Evolutionary conservation across 768 basidiomycete genomes (phyloP).

Genomic region (Baorangia bicolor): DNA sequence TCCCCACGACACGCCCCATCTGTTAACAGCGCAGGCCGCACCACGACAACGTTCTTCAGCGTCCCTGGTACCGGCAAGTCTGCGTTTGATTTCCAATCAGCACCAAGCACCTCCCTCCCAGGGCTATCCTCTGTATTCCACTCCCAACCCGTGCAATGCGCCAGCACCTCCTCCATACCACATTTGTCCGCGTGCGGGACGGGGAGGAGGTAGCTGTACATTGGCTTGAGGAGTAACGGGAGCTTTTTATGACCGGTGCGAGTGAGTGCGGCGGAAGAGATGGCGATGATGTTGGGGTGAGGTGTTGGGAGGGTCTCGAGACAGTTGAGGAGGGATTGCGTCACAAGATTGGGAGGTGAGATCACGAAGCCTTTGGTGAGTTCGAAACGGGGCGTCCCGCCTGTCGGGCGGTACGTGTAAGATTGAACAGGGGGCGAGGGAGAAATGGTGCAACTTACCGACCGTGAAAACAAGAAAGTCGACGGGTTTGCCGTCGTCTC

Average conservation of each 20-base stretch:
- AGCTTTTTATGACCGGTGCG: slow-evolving; percentile 42
- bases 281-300: slow-evolving; percentile 49
- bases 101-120: slow-evolving; percentile 40
- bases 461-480: slow-evolving; percentile 62
- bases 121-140: slow-evolving; percentile 52
- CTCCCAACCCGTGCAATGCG: slow-evolving; percentile 47
- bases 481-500: slow-evolving; percentile 34
- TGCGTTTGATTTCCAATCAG: slow-evolving; percentile 41
- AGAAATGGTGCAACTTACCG: slow-evolving; percentile 38
- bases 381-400: slow-evolving; percentile 40
- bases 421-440: not conserved
- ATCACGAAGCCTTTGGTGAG: slow-evolving; percentile 49
- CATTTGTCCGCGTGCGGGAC: slow-evolving; percentile 60
- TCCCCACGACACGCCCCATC: slow-evolving; percentile 48
- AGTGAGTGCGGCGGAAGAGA: slow-evolving; percentile 55
- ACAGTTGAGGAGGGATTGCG: slow-evolving; percentile 53
- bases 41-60: slow-evolving; percentile 42
- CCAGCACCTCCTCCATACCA: slow-evolving; percentile 51
- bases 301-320: slow-evolving; percentile 51
- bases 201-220: slow-evolving; percentile 48
- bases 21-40: slow-evolving; percentile 59
- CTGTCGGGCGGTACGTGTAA: slow-evolving; percentile 4
- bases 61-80: slow-evolving; percentile 41
- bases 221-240: slow-evolving; percentile 45
- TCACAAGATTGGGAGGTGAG: slow-evolving; percentile 56